Evolutionary conservation across 2,329 filamentous ascomycete genomes (phyloP).

Genomic region (Botrytis cinerea): DNA sequence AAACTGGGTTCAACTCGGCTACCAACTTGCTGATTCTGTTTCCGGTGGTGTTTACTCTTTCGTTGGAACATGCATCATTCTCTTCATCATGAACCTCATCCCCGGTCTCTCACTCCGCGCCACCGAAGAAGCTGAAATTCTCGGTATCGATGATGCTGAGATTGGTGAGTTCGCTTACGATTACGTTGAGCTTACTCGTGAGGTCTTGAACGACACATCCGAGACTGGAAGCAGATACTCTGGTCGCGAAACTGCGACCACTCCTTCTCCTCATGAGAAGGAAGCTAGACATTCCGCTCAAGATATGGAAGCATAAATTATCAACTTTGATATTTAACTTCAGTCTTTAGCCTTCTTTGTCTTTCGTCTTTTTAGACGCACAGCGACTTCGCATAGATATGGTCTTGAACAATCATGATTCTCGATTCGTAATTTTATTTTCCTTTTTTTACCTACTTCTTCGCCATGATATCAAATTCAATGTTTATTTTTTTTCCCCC

Average conservation of each 20-base stretch:
- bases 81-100: constrained; percentile 77
- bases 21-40: constrained; percentile 81
- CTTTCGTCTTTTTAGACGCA: background rate
- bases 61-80: constrained; percentile 72
- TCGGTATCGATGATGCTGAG: constrained; percentile 86
- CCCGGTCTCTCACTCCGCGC: constrained; percentile 75
- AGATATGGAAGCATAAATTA: background rate
- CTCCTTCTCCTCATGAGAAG: constrained; percentile 15
- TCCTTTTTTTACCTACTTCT: background rate
- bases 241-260: background rate
- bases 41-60: constrained; percentile 79
- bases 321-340: background rate
- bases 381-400: constrained; percentile 5
- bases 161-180: constrained; percentile 96
- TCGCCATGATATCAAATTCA: background rate
- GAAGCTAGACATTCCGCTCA: constrained; percentile 3
- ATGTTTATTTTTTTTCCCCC: background rate
- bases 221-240: constrained; percentile 22
- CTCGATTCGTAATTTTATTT: background rate
- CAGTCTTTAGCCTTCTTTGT: background rate
- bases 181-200: constrained; percentile 77
- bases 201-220: constrained; percentile 48
- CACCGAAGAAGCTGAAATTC: constrained; percentile 74
- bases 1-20: constrained; percentile 80
- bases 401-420: constrained; percentile 6